These are phyloP conservation scores for Boletus pseudo-olivaceus DNA, from an alignment of 768 basidiomycete species.

Conservation along the genomic window DNA sequence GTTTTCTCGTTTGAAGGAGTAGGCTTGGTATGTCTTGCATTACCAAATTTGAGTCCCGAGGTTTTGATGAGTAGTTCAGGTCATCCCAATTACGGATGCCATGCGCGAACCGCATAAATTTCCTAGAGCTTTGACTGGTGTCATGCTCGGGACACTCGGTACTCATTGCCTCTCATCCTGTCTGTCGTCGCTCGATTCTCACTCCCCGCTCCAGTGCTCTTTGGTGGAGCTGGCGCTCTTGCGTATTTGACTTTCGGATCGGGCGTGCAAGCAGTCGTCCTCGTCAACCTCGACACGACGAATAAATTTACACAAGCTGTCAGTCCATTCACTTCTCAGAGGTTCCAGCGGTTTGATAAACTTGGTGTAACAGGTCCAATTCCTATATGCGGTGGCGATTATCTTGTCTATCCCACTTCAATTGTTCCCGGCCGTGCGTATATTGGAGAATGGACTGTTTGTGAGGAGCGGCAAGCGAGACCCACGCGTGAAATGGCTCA, in stretches of 20 bases:
- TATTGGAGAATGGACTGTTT: conserved; percentile 95
- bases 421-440: conserved; percentile 96
- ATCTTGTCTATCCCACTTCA: conserved; percentile 89
- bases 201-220: conserved; percentile 52
- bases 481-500: conserved; percentile 87
- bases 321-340: conserved; percentile 31
- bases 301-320: conserved; percentile 88
- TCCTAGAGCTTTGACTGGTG: conserved; percentile 80
- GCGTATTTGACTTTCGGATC: conserved; percentile 88
- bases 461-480: conserved; percentile 81
- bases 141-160: conserved; percentile 86
- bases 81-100: conserved; percentile 95
- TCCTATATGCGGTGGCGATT: conserved; percentile 90
- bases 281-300: conserved; percentile 85
- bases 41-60: not conserved
- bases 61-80: conserved; percentile 33
- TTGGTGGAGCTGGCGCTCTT: conserved; percentile 83
- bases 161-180: conserved; percentile 18
- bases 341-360: not conserved
- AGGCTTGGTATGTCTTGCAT: conserved; percentile 59
- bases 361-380: conserved; percentile 54
- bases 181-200: not conserved
- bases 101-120: conserved; percentile 96
- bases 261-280: conserved; percentile 86
- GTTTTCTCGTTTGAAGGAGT: conserved; percentile 99